Evolutionary conservation across 2,329 filamentous ascomycete genomes (phyloP).

Genomic region (Trichoderma simmonsii): DNA sequence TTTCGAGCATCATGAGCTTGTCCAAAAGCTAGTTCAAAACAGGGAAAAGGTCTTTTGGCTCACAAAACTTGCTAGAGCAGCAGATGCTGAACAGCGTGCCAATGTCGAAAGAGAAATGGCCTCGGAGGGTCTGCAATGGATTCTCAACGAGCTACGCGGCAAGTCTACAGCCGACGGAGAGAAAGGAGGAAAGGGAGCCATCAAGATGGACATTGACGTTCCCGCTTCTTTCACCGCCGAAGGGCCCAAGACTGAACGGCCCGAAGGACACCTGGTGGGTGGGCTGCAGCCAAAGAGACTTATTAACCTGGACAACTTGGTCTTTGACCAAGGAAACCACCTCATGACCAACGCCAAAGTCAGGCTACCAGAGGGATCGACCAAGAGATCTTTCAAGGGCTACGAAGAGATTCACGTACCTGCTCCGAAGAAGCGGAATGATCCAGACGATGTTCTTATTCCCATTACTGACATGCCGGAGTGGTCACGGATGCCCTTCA

Average conservation of each 20-base stretch:
- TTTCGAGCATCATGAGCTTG: slow-evolving; percentile 91
- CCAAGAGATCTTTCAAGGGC: slow-evolving; percentile 92
- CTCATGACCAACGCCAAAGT: slow-evolving; percentile 99
- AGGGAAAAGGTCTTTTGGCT: slow-evolving; percentile 95
- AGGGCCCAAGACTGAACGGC: slow-evolving; percentile 50
- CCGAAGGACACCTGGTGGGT: slow-evolving; percentile 69
- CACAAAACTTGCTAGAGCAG: slow-evolving; percentile 78
- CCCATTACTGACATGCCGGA: slow-evolving; percentile 86
- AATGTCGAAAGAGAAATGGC: slow-evolving; percentile 88
- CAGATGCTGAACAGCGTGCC: slow-evolving; percentile 71
- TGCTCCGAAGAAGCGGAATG: slow-evolving; percentile 80
- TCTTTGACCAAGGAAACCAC: slow-evolving; percentile 98
- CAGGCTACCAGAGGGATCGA: slow-evolving; percentile 87
- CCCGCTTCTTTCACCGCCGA: slow-evolving; percentile 56
- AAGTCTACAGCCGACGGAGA: slow-evolving; percentile 59
- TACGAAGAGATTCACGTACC: slow-evolving; percentile 99
- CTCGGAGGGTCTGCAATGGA: slow-evolving; percentile 79
- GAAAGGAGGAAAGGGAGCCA: slow-evolving; percentile 69
- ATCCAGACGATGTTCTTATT: slow-evolving; percentile 75
- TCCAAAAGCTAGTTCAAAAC: slow-evolving; percentile 87
- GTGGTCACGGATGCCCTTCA: slow-evolving; percentile 86
- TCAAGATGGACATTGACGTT: slow-evolving; percentile 93
- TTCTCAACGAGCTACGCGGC: slow-evolving; percentile 83
- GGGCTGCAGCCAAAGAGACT: slow-evolving; percentile 81
- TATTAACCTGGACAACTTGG: slow-evolving; percentile 91